Evolutionary conservation across 148 eudicot species (phyloP), one percentile per base, ranked within the genome.

Genomic region (Rhododendron vialii): DNA sequence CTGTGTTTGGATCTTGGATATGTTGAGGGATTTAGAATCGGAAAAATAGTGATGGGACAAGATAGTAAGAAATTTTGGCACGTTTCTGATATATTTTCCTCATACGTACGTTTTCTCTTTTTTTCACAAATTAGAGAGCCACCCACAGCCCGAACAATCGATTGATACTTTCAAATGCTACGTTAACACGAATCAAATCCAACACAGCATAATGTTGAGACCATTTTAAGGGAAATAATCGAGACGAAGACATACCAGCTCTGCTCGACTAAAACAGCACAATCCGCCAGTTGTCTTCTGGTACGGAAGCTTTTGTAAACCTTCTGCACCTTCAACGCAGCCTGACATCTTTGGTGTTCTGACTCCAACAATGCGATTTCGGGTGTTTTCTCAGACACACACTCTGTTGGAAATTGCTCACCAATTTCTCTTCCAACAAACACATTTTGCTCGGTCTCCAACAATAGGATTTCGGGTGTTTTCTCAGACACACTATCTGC

Each of bases 191-290:
- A 30, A 30, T 0, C 76, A 35, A 33, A 33, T 71, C 8, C 38
- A 71, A 33, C 3, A 1, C 41, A 15, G 0, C 20, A 71, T 71
- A 11, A 67, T 10, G 15, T 71, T 33, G 22, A 30, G 7, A 75
- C 5, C 47, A 17, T 38, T 35, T 38, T 2, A 33, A 75, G 48
- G 38, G 2, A 38, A 75, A 38, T 38, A 45, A 75, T 75, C 4
- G 12, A 75, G 13, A 36, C n/a, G 1, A 36, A 78, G 17, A 89
- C 95, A 82, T 26, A 95, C 98, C 94, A 94, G 57, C 92, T 86
- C 83, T 95, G 95, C 83, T 95, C 98, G 48, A 94, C 94, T 50
- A 95, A 93, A 81, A 95, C 98, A 43, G 98, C 98, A 85, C 98
- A 95, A 92, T 94, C 98, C 35, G 98, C 98, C 78, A 95, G 92